Evolutionary conservation across 805 yeast species (phyloP), one percentile per base, ranked within the genome.

Genomic region (Candida insectalens): DNA sequence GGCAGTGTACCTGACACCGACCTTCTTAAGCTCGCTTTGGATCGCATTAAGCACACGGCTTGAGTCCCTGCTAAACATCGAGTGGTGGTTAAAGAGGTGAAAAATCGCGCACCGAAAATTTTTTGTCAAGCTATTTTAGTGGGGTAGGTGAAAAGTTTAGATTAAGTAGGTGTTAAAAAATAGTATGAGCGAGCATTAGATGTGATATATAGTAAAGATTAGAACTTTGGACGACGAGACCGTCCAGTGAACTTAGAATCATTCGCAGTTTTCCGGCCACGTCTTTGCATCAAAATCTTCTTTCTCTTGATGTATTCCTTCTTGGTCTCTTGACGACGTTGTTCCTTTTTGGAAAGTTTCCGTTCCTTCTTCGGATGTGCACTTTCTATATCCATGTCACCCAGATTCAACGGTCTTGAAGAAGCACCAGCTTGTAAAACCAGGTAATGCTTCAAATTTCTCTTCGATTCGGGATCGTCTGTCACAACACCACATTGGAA

Each of bases 401-500:
- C 68, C 43, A 89, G 64, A 52, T 89, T 88, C 43, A 88, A 67
- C 19, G 71, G 76, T 43, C 78, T 71, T 4, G 78, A 83, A n/a
- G 81, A 65, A 36, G 69, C 69, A 38, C 95, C 95, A 2, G 96
- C 94, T 32, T 88, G 80, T 41, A 92, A 63, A 14, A 92, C 96
- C 38, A 92, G 61, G 53, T 92, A 92, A 56, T 81, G 84, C 59
- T 92, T 92, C 57, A 80, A 85, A 53, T 89, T 84, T 57, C 82
- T 83, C 54, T 84, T 88, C 23, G 87, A 76, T 47, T 92, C 96
- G 4, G 95, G 94, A 40, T 88, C 89, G 57, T 92, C 98, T 25
- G 89, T 71, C 17, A 92, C 87, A 44, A 89, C 66, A 42, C 98
- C 98, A 51, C 98, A 96, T 37, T 85, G 89, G 56, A 92, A 92